Evolutionary conservation across 768 basidiomycete genomes (phyloP).

Genomic region (Suillus hirtellus): DNA sequence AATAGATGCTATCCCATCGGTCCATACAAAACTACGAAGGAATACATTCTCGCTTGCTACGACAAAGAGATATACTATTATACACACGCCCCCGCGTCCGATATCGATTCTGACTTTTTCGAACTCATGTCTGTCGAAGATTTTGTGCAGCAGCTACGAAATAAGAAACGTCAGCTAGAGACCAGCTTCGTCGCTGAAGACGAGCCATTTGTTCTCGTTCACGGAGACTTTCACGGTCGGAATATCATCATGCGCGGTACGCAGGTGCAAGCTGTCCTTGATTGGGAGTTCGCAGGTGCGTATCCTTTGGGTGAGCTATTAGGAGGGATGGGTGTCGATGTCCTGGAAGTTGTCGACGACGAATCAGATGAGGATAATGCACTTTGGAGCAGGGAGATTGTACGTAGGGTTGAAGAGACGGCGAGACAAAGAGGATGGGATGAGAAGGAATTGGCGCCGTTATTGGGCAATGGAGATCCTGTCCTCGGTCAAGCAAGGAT

Average conservation of each 20-base stretch:
- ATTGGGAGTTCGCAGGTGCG: neutral
- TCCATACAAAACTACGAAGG: neutral
- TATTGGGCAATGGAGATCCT: neutral
- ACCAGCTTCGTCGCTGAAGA: neutral
- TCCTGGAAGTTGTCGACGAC: neutral
- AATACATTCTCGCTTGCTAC: neutral
- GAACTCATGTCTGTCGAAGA: neutral
- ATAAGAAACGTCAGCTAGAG: neutral
- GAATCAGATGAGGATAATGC: neutral
- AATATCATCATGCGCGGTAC: neutral
- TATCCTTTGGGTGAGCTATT: neutral
- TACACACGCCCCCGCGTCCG: neutral
- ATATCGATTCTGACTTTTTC: neutral
- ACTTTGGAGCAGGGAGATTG: neutral
- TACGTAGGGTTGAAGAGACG: neutral
- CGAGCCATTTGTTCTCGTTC: neutral
- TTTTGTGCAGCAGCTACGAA: neutral
- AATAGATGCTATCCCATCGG: neutral
- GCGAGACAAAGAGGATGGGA: neutral
- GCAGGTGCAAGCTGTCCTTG: neutral
- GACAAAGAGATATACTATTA: conserved; percentile 1
- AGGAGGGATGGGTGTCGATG: neutral
- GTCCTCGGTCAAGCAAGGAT: neutral
- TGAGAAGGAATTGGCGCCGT: neutral
- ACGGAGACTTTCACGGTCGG: neutral